Conservation (phyloP, 305 asterid species). For the Coffea humblotiana region DNA sequence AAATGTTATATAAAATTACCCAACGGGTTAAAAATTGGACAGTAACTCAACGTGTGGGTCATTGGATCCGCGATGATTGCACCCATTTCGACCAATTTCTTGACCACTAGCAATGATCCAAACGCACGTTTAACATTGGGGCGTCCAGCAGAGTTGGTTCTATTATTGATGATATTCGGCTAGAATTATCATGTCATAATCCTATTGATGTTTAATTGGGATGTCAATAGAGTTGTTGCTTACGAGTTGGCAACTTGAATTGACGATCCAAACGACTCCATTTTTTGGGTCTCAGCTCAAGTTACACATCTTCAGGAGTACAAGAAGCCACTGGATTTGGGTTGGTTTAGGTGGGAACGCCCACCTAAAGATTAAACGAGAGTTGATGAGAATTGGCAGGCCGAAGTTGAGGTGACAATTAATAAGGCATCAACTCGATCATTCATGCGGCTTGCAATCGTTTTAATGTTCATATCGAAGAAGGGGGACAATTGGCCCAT, state of each 20-base stretch:
- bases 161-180: too few species aligned
- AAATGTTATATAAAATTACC: too few species aligned
- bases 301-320: neutral
- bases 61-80: too few species aligned
- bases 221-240: too few species aligned
- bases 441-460: neutral
- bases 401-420: neutral
- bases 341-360: neutral
- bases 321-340: neutral
- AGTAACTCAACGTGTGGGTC: too few species aligned
- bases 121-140: too few species aligned
- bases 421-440: neutral
- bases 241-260: neutral
- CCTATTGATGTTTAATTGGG: too few species aligned
- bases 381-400: neutral
- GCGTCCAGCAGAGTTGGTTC: too few species aligned
- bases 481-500: neutral
- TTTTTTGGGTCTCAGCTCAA: neutral
- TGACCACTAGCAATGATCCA: too few species aligned
- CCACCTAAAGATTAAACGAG: neutral
- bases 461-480: neutral
- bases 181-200: too few species aligned
- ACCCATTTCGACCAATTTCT: too few species aligned
- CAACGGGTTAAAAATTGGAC: too few species aligned
- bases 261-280: neutral